phyloP scores from a whole-genome alignment of 129 eudicot genomes.

The Centrapalus pauciflorus region DNA sequence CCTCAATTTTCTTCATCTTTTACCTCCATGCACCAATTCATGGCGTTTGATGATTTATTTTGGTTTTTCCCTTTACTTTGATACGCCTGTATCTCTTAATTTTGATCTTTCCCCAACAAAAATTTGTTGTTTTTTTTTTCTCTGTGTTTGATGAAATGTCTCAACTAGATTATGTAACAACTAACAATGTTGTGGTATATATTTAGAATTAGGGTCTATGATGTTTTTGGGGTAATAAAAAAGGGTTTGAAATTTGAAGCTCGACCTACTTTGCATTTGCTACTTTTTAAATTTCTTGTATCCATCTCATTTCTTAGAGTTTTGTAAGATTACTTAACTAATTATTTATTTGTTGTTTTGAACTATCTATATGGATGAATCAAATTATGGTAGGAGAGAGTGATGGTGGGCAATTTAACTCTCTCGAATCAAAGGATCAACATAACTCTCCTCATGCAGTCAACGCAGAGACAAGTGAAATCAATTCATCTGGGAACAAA shows the following conservation, averaged over 20 bases:
- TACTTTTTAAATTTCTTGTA: background rate
- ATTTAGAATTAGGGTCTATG: background rate
- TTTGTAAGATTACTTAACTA: background rate
- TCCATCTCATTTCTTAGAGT: background rate
- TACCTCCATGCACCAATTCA: constrained; percentile 2
- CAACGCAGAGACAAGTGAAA: constrained; percentile 21
- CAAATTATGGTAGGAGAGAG: constrained; percentile 46
- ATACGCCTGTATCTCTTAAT: constrained; percentile 14
- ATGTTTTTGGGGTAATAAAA: background rate
- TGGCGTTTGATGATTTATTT: background rate
- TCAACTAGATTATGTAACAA: background rate
- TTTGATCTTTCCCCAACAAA: background rate
- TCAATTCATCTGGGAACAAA: constrained; percentile 16
- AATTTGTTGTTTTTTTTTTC: too few relatives aligned
- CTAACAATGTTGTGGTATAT: too few relatives aligned
- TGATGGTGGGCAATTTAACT: constrained; percentile 32
- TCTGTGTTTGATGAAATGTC: background rate
- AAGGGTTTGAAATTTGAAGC: background rate
- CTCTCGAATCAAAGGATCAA: constrained; percentile 29
- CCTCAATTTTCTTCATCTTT: background rate
- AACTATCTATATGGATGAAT: constrained; percentile 17
- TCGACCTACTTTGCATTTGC: background rate
- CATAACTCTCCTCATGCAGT: constrained; percentile 17
- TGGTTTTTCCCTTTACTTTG: background rate
- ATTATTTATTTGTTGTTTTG: constrained; percentile 1